Conservation (phyloP, 345 rosid genomes). For the Eucalyptus polyanthemos region DNA sequence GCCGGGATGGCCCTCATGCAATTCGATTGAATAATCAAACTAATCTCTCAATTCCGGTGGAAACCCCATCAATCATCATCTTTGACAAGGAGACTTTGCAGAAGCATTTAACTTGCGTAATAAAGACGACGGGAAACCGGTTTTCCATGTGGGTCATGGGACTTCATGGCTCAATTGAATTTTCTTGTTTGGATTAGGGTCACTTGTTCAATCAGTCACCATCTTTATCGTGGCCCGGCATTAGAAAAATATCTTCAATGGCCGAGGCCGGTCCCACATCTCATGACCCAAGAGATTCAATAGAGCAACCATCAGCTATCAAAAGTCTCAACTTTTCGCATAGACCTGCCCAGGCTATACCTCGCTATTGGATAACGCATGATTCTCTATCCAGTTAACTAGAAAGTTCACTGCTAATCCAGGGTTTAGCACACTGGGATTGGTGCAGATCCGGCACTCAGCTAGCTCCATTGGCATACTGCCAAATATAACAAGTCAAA, state of each 20-base stretch:
- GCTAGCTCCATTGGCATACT: neutral
- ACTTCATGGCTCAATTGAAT: conserved; percentile 7
- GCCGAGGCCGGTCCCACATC: neutral
- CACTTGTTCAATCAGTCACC: conserved; percentile 1
- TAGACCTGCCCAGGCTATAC: neutral
- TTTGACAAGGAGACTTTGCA: neutral
- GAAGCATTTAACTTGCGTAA: neutral
- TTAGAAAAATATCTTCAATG: conserved; percentile 3
- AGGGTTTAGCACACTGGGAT: neutral
- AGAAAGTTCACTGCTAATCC: neutral
- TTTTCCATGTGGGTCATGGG: neutral
- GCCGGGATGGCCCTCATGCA: neutral
- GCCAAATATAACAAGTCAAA: neutral
- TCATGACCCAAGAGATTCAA: neutral
- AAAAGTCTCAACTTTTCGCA: neutral
- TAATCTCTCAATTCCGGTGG: neutral
- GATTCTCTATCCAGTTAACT: neutral
- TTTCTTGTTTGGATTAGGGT: neutral
- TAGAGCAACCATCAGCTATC: neutral
- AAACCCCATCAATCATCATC: neutral
- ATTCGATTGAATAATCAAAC: neutral
- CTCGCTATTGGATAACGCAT: neutral
- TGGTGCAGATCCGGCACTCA: neutral
- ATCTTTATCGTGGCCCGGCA: neutral
- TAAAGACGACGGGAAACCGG: neutral